Base-by-base conservation (phyloP, 202 grass and related monocot species). In the Brachypodium distachyon region DNA sequence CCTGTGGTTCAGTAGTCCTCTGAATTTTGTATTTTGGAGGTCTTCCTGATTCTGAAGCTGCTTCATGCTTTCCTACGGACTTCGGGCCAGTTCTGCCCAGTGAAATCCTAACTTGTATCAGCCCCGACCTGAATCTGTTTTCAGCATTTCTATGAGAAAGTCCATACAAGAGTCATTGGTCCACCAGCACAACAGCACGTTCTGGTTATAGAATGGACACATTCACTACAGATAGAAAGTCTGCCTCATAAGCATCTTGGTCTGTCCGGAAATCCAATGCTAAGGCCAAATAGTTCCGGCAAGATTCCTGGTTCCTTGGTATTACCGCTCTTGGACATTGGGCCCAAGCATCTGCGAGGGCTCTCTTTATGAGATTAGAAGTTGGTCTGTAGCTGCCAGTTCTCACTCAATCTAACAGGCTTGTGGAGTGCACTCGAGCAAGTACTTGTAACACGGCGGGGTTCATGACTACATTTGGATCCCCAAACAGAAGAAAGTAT, bases 401-500 rank as follows among this genome's bases (percentile, higher is more conserved):
- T 75, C 47, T 78, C 70, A 37, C 74, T 81, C 43, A 79, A 69
- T 75, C 73, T 58, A 71, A 33, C 57, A 59, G 72, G 62, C 18
- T 86, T 83, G 27, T 8, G 28, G 41, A 83, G 67, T 58, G 81
- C 40, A 44, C 44, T 81, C 71, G 82, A 89, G 66, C 40, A 56
- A 48, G 70, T 37, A 76, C 79, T 90, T 1, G 3, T 77, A 64
- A 85, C 47, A 78, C 3, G 36, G 7, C n/a, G 17, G 23, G 39
- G 9, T 34, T 93, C 80, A 63, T 31, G 43, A 25, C 43, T 32
- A 76, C 74, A 93, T 76, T 89, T 93, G 57, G 83, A 89, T 91
- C 96, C 87, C 96, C 96, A 99, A 26, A 96, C 96, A 81, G 96
- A 96, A 19, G 96, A 96, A 86, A 99, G 85, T 67, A n/a, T n/a